Evolutionary conservation across 306 rosid genomes (phyloP).

Genomic region (Cercis canadensis): DNA sequence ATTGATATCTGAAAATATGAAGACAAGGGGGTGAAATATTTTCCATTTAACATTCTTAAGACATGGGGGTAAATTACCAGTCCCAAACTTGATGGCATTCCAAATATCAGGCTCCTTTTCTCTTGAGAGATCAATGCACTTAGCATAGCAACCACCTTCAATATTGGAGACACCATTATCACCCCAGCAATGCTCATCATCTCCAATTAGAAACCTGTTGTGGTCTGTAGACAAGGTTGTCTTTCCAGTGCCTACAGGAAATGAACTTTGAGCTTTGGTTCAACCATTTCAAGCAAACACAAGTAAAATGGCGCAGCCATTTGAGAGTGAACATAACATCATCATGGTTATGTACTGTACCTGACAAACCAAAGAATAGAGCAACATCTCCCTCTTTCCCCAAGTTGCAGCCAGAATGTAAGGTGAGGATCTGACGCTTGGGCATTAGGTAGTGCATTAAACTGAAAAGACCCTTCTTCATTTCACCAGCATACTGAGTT

Average conservation of each 20-base stretch:
- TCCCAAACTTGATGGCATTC: conserved; percentile 90
- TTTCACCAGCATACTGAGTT: conserved; percentile 95
- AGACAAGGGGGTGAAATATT: not conserved
- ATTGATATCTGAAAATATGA: too few species aligned
- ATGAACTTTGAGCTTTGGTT: too few species aligned
- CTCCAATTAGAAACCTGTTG: conserved; percentile 80
- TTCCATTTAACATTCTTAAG: not conserved
- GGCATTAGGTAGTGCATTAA: conserved; percentile 98
- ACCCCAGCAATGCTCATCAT: conserved; percentile 92
- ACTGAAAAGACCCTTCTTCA: conserved; percentile 91
- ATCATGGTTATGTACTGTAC: conserved; percentile 37
- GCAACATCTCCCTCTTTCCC: conserved; percentile 92
- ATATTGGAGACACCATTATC: conserved; percentile 84
- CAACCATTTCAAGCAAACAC: too few species aligned
- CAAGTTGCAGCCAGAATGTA: conserved; percentile 92
- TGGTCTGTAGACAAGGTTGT: conserved; percentile 87
- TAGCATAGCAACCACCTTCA: conserved; percentile 98
- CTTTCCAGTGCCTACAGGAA: conserved; percentile 35
- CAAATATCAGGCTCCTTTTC: conserved; percentile 92
- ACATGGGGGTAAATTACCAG: conserved; percentile 53
- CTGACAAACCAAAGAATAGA: conserved; percentile 92
- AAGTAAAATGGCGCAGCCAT: conserved; percentile 29
- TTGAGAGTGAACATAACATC: too few species aligned
- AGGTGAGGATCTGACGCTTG: conserved; percentile 73
- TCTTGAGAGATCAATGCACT: conserved; percentile 81